These are phyloP conservation scores for Crithidia brevicula DNA, from an alignment of 208 protist genomes.

Conservation along the genomic window DNA sequence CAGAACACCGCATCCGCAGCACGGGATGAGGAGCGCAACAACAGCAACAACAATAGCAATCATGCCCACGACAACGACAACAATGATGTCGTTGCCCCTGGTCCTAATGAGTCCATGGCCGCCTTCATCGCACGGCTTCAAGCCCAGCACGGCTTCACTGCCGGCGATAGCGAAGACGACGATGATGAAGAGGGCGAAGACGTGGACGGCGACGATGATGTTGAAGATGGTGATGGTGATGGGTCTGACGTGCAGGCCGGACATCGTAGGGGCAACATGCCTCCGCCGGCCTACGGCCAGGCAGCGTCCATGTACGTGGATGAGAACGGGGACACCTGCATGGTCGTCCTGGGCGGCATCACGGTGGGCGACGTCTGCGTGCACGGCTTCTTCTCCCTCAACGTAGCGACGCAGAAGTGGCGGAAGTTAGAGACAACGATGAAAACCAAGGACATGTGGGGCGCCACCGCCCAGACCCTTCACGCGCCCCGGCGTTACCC, in stretches of 20 bases:
- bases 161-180: not conserved
- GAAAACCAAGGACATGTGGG: slow-evolving; percentile 42
- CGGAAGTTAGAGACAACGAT: slow-evolving; percentile 26
- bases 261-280: slow-evolving; percentile 21
- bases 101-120: not conserved
- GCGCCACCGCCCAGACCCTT: slow-evolving; percentile 50
- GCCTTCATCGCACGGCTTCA: slow-evolving; percentile 4
- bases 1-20: too few species aligned
- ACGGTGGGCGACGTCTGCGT: slow-evolving; percentile 20
- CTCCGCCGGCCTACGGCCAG: slow-evolving; percentile 64
- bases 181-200: not conserved
- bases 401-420: slow-evolving; percentile 44
- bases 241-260: not conserved
- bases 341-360: slow-evolving; percentile 59
- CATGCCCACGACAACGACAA: not conserved
- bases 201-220: not conserved
- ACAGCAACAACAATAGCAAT: not conserved
- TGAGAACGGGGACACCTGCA: slow-evolving; percentile 28
- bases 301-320: slow-evolving; percentile 34
- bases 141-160: not conserved
- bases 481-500: slow-evolving; percentile 26
- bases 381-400: slow-evolving; percentile 39
- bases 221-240: not conserved
- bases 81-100: not conserved
- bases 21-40: too few species aligned